Evolutionary conservation across 768 basidiomycete species (phyloP), one percentile per base, ranked within the genome.

Genomic region (button mushroom (Agaricus bisporus)): DNA sequence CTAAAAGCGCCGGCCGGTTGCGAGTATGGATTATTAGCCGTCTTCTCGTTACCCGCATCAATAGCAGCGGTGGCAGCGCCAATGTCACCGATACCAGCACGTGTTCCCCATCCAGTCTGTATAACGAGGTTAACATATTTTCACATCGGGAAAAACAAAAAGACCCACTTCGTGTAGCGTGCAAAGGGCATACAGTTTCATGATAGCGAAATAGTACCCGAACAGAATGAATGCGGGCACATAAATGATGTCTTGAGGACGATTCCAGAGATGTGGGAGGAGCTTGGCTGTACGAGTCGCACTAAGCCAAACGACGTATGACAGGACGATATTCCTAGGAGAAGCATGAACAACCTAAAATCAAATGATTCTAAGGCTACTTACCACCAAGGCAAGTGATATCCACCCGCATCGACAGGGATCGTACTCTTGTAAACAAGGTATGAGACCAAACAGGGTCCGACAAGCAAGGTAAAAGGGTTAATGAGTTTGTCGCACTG

Each of bases 91-190:
- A 94, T 90, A 71, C 93, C 92, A 5, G 93, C 82, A 67, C 92
- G 86, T n/a, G 92, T 97, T 41, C 93, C 93, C 93, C 92, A 95
- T 39, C 87, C 92, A 64, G 91, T 94, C 85, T 90, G 55, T 5
- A 57, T 20, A 48, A 56, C 10, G 17, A 15, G 38, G 41, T 56
- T 18, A 56, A 32, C 29, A 48, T 26, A 7, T 15, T 17, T 4
- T 9, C 35, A 46, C 36, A 15, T 10, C 48, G 42, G 42, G 45
- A 35, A 32, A 37, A 18, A 37, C 22, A 4, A 39, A 38, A 52
- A 48, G 17, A 59, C 79, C n/a, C 50, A 86, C 85, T 77, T 95
- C 91, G 70, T 95, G 93, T 53, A 95, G 76, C 49, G 92, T 95
- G 65, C 83, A 85, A 41, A 94, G 73, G 29, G 92, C 92, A 67